Evolutionary conservation across 2,329 filamentous ascomycete genomes (phyloP), one percentile per base, ranked within the genome.

Genomic region (Aaosphaeria pasadenensis): DNA sequence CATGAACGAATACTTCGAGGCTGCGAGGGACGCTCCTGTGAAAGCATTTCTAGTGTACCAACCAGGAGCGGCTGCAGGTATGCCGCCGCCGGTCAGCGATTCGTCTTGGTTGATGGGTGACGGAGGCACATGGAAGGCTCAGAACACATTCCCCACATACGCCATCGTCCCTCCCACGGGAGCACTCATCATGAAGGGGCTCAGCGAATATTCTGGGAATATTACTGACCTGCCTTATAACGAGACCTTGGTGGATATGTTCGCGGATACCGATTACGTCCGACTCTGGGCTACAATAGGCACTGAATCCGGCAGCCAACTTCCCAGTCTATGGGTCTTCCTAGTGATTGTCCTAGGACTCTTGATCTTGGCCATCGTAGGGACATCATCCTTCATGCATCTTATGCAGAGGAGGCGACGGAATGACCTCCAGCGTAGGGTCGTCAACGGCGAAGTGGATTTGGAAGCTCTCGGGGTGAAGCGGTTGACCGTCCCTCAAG

Each of bases 401-500:
- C 75, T 85, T 24, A 74, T 94, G 30, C 89, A 95, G 65, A 81
- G 84, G 33, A 79, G 83, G 42, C 83, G 90, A 30, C 83, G 91
- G 6, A 77, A 78, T 28, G 77, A 77, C 1, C 74, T 97, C 7
- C 82, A 83, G 44, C 80, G 82, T 42, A 83, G 91, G 9, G 86
- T 96, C 11, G 78, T 83, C 49, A 78, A 77, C 6, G 91, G 92
- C 45, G 88, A 96, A 57, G 85, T 95, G 17, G 89, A 96, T 62
- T 76, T 96, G 3, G 91, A 96, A 69, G 84, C 84, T 3, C 79
- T 96, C 56, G 91, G 91, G 2, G 89, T 96, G 57, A 92, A 89
- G 63, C 82, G 87, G 11, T 72, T 96, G 28, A 89, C 83, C 2
- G 88, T 96, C 0, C 90, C 92, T 1, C 74, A 79, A 41, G 73